Evolutionary conservation across 169 alveolate species (phyloP).

Genomic region (Plasmodium gonderi): DNA sequence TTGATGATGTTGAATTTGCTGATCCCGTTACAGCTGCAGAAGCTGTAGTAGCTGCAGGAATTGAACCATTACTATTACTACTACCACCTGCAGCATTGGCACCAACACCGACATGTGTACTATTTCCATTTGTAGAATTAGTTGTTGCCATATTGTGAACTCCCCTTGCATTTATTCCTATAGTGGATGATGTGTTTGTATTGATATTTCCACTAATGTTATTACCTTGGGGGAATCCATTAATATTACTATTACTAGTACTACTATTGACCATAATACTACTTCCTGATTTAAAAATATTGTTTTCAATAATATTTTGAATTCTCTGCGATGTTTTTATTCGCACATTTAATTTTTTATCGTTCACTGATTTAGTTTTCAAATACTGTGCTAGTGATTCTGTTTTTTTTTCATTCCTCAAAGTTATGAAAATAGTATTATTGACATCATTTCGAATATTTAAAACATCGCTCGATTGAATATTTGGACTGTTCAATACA

Average conservation of each 20-base stretch:
- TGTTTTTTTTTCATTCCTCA: constrained; percentile 66
- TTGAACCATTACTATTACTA: not conserved
- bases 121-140: not conserved
- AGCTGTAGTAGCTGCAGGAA: not conserved
- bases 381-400: constrained; percentile 65
- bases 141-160: not conserved
- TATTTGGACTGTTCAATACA: constrained; percentile 35
- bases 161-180: not conserved
- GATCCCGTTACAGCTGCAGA: not conserved
- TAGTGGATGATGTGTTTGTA: not conserved
- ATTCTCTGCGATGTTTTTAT: constrained; percentile 65
- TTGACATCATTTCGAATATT: constrained; percentile 58
- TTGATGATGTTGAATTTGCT: not conserved
- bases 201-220: not conserved
- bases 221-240: not conserved
- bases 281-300: constrained; percentile 29
- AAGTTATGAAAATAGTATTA: constrained; percentile 72
- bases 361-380: constrained; percentile 57
- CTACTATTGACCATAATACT: not conserved
- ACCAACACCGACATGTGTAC: not conserved
- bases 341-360: constrained; percentile 60
- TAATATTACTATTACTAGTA: not conserved
- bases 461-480: constrained; percentile 38
- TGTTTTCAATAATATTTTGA: constrained; percentile 62
- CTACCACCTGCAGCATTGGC: not conserved